A percentile compares a stretch with the other conserved stretches of the same genome.
Evolutionary conservation across 2,329 filamentous ascomycete species (phyloP).

Genomic region (Leptosphaerulina australis): DNA sequence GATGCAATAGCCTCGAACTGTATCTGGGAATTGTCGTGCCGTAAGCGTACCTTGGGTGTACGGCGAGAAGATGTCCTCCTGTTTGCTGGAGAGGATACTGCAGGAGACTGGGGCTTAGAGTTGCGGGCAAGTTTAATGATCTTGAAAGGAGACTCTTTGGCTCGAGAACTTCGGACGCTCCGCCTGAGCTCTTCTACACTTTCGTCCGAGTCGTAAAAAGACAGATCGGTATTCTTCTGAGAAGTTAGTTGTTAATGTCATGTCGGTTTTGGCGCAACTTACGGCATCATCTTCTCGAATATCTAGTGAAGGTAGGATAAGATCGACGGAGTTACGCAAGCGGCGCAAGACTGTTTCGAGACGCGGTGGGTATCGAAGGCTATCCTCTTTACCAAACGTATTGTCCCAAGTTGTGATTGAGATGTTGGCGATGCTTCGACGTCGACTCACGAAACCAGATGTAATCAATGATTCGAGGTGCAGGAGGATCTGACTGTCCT

Average conservation of each 20-base stretch:
- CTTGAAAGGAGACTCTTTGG: constrained; percentile 38
- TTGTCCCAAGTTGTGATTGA: constrained; percentile 71
- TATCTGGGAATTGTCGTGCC: constrained; percentile 83
- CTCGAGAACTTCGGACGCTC: constrained; percentile 28
- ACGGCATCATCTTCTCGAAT: constrained; percentile 46
- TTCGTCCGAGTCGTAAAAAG: constrained; percentile 51
- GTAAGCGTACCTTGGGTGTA: constrained; percentile 60
- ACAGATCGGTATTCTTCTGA: constrained; percentile 24
- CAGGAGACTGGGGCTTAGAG: constrained; percentile 37
- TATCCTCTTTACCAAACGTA: constrained; percentile 66
- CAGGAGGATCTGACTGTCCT: constrained; percentile 63
- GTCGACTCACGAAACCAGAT: constrained; percentile 60
- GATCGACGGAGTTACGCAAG: constrained; percentile 61
- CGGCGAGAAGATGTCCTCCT: constrained; percentile 33
- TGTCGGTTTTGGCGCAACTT: constrained; percentile 31
- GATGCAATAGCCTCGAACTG: constrained; percentile 74
- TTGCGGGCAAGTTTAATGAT: constrained; percentile 31
- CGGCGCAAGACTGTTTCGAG: constrained; percentile 68
- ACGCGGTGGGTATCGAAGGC: constrained; percentile 67
- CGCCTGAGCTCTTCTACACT: constrained; percentile 19
- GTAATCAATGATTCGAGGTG: constrained; percentile 58
- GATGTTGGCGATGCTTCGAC: constrained; percentile 56
- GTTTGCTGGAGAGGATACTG: constrained; percentile 25
- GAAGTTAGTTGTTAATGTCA: constrained; percentile 35
- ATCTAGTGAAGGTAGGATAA: constrained; percentile 58